phyloP scores from a whole-genome alignment of 2,329 filamentous ascomycete genomes.

The Blastomyces silverae region DNA sequence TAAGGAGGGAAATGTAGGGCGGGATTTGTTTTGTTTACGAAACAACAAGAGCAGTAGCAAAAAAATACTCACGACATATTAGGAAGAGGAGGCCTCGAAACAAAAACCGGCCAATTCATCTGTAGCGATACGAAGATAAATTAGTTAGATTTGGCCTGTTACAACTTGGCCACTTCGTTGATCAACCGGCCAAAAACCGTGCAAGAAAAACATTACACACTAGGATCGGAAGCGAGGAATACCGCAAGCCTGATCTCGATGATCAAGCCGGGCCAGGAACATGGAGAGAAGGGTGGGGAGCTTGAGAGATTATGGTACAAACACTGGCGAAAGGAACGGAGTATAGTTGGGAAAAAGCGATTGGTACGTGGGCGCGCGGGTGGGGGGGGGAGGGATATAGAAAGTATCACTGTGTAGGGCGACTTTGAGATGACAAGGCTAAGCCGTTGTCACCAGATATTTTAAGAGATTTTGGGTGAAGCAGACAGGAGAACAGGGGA shows the following conservation, averaged over 20 bases:
- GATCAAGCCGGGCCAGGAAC: slow-evolving; percentile 18
- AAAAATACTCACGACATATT: slow-evolving; percentile 23
- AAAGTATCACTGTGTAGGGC: not conserved
- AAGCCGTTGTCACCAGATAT: slow-evolving; percentile 2
- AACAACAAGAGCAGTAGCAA: slow-evolving; percentile 10
- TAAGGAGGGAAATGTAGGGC: not conserved
- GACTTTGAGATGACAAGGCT: slow-evolving; percentile 2
- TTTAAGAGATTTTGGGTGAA: slow-evolving; percentile 3
- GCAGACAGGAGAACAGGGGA: not conserved
- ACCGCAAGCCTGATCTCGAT: slow-evolving; percentile 20
- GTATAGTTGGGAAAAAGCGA: slow-evolving; percentile 6
- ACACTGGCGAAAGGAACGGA: slow-evolving; percentile 10
- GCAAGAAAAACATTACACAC: slow-evolving; percentile 20
- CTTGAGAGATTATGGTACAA: slow-evolving; percentile 13
- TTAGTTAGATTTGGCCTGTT: slow-evolving; percentile 21
- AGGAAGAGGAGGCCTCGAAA: slow-evolving; percentile 22
- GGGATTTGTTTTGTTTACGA: slow-evolving; percentile 13
- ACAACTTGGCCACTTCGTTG: slow-evolving; percentile 15
- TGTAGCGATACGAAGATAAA: slow-evolving; percentile 21
- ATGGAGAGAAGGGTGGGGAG: slow-evolving; percentile 7
- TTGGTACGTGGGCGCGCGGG: not conserved
- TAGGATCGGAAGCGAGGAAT: slow-evolving; percentile 17
- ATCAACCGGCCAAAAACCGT: slow-evolving; percentile 8
- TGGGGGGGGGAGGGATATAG: not conserved
- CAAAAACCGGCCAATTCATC: slow-evolving; percentile 25